phyloP scores from a whole-genome alignment of 2,329 filamentous ascomycete genomes.

The Botrytis fabae region DNA sequence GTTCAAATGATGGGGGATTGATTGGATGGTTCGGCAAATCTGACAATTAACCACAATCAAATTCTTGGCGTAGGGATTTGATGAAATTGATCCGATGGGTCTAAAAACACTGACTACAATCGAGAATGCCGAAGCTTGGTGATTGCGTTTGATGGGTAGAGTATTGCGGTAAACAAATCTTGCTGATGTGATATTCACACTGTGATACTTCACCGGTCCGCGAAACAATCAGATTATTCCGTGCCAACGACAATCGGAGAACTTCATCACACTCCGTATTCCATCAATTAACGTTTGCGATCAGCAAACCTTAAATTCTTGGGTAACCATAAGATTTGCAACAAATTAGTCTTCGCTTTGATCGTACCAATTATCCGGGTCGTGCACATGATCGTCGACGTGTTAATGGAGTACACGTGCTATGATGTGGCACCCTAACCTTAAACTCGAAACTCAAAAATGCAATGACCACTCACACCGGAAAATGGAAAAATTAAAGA shows the following conservation, averaged over 20 bases:
- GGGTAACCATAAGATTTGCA: constrained; percentile 15
- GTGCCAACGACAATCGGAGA: background rate
- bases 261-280: background rate
- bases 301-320: constrained; percentile 14
- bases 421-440: constrained; percentile 7
- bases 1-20: background rate
- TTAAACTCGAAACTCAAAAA: constrained; percentile 4
- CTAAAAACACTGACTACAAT: background rate
- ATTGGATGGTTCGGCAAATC: background rate
- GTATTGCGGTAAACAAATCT: background rate
- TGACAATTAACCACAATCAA: background rate
- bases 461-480: background rate
- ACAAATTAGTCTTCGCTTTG: background rate
- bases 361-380: background rate
- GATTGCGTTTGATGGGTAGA: background rate
- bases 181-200: background rate
- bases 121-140: background rate
- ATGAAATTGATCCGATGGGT: background rate
- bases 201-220: background rate
- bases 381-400: constrained; percentile 7
- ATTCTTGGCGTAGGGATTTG: background rate
- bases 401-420: constrained; percentile 13
- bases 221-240: background rate
- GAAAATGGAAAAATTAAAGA: background rate
- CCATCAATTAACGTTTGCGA: background rate